Evolutionary conservation across 805 yeast genomes (phyloP).

Genomic region (Vanderwaltozyma verrucispora): DNA sequence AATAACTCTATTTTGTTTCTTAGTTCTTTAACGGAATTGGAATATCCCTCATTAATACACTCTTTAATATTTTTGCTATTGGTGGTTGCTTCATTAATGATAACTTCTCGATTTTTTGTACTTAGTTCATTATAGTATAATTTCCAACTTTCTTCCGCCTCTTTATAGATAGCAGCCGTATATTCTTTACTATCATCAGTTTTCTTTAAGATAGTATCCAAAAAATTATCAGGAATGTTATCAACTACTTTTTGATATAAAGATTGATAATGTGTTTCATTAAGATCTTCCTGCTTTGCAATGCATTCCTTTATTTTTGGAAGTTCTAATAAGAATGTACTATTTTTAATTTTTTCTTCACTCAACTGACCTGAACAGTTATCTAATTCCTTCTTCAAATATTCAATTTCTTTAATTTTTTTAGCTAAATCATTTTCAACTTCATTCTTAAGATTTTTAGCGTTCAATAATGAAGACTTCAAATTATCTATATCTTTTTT

Average conservation of each 20-base stretch:
- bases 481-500: slow-evolving; percentile 15
- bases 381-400: slow-evolving; percentile 30
- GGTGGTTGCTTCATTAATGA: too few relatives aligned
- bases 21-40: too few relatives aligned
- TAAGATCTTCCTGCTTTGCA: not conserved
- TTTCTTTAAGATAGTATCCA: too few relatives aligned
- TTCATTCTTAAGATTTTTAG: slow-evolving; percentile 17
- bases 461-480: slow-evolving; percentile 17
- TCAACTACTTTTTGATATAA: not conserved
- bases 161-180: not conserved
- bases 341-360: slow-evolving; percentile 35
- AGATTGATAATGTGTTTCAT: not conserved
- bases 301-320: slow-evolving; percentile 5
- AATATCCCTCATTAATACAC: too few relatives aligned
- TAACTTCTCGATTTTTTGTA: too few relatives aligned
- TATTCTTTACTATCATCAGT: not conserved
- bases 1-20: too few relatives aligned
- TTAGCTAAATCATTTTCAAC: slow-evolving; percentile 12
- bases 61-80: too few relatives aligned
- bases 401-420: slow-evolving; percentile 28
- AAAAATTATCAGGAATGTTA: not conserved
- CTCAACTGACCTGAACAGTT: slow-evolving; percentile 37
- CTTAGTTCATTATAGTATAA: too few relatives aligned
- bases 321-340: slow-evolving; percentile 16
- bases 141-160: not conserved